Base-by-base conservation (phyloP, 768 basidiomycete species). In the Suillus tomentosus region DNA sequence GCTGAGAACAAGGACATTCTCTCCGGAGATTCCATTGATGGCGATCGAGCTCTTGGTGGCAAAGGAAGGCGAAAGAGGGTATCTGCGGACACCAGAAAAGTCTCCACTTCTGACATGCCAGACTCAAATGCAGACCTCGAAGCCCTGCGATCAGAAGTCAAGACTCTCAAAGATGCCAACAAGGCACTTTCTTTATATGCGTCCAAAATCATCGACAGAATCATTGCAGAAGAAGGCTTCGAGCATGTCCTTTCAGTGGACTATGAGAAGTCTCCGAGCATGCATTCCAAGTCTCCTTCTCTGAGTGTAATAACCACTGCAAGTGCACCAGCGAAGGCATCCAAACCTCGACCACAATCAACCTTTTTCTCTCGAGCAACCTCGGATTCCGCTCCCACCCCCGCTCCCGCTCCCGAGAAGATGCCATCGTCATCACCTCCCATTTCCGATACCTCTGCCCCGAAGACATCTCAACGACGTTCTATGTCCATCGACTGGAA, bases 191-290 rank as follows among this genome's bases (percentile, higher is more conserved):
- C 94, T 19, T 78, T 98, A 47, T 99, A 99, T 72, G 95, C 96
- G 5, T 95, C 94, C 54, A 99, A 98, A 82, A 99, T 99, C 68
- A 92, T 99, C 71, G 96, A 99, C 79, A 87, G 96, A 53, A 97
- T 99, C 73, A 96, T 98, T 70, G 85, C 91, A 1, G 91, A 96
- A 76, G 96, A 97, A 77, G 95, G 95, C 27, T 98, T 96, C 78
- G 96, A 99, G 76, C 94, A 96, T 70, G 92, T 99, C 62, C 86
- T 98, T 42, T 92, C 96, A n/a, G 89, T 86, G 53, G 96, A 98
- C 75, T 96, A 92, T 69, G 91, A 92, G 56, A 84, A 86, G 64
- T 79, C 84, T 37, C 79, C 80, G 13, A 76, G 79, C 13, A 84
- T 85, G 40, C 79, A 86, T 14, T 72, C 78, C 14, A 78, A 67